These are phyloP conservation scores for Chrysoporthe cubensis DNA, from an alignment of 2,329 filamentous ascomycete genomes.

Conservation along the genomic window DNA sequence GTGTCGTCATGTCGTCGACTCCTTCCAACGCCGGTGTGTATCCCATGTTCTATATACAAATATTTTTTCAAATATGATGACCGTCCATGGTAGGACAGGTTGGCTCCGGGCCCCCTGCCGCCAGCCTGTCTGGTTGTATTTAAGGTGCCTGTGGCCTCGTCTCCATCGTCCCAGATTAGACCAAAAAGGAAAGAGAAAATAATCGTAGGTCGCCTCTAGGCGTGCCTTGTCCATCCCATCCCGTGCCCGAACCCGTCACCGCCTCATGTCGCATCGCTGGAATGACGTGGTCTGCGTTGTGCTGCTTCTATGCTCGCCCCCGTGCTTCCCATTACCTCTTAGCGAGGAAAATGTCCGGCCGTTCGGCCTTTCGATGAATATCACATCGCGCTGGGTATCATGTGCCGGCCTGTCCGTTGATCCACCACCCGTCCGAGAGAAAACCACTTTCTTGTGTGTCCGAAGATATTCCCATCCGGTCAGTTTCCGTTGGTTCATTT, in stretches of 20 bases:
- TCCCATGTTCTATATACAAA: neutral
- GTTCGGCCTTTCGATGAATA: too few relatives aligned
- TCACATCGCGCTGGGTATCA: constrained; percentile 14
- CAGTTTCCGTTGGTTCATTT: constrained; percentile 6
- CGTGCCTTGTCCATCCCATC: neutral
- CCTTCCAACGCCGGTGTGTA: neutral
- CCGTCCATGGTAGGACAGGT: constrained; percentile 11
- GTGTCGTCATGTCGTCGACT: neutral
- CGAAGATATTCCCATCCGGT: neutral
- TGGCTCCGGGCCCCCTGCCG: constrained; percentile 15
- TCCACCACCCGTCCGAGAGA: neutral
- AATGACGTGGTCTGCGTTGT: neutral
- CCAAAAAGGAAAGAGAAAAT: neutral
- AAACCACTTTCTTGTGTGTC: neutral
- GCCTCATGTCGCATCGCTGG: neutral
- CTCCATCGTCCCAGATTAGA: neutral
- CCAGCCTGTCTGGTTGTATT: neutral
- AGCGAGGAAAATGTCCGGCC: too few relatives aligned
- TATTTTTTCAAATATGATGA: neutral
- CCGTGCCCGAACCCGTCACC: neutral
- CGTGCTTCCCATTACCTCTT: neutral
- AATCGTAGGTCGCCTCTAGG: neutral
- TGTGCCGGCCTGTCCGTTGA: neutral
- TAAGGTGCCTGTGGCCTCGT: neutral
- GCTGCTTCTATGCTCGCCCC: neutral